phyloP scores from a whole-genome alignment of 2,329 filamentous ascomycete species.

The Lizonia empirigonia region DNA sequence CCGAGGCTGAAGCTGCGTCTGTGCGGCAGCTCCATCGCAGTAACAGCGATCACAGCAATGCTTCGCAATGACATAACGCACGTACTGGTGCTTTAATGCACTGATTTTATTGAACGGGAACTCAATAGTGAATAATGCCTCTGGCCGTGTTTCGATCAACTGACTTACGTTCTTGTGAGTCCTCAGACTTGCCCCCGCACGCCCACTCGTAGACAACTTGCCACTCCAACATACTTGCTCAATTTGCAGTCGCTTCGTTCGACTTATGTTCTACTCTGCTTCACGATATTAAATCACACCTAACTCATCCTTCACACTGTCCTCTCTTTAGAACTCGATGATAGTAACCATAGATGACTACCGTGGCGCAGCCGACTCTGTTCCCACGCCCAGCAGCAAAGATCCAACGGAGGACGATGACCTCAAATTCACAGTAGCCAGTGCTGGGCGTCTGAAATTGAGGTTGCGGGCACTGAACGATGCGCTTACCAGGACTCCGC shows the following conservation, averaged over 20 bases:
- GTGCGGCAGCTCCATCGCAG: not conserved
- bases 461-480: slow-evolving; percentile 30
- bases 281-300: no score
- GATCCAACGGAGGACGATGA: not conserved
- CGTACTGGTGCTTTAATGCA: not conserved
- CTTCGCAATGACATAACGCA: not conserved
- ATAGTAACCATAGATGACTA: slow-evolving; percentile 9
- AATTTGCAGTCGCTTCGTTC: not conserved
- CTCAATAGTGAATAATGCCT: not conserved
- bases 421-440: slow-evolving; percentile 23
- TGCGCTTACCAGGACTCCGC: slow-evolving; percentile 1
- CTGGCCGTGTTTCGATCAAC: not conserved
- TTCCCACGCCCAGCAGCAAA: not conserved
- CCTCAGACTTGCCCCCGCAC: not conserved
- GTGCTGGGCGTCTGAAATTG: slow-evolving; percentile 26
- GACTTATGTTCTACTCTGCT: not conserved
- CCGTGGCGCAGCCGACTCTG: not conserved
- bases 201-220: no score
- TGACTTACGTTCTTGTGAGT: not conserved
- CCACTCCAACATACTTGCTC: not conserved
- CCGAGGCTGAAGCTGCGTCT: slow-evolving; percentile 3
- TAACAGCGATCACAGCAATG: not conserved
- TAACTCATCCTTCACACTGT: no score
- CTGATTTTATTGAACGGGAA: not conserved
- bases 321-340: not conserved